phyloP scores from a whole-genome alignment of 768 basidiomycete genomes.

The Hygrophoropsis aurantiaca region DNA sequence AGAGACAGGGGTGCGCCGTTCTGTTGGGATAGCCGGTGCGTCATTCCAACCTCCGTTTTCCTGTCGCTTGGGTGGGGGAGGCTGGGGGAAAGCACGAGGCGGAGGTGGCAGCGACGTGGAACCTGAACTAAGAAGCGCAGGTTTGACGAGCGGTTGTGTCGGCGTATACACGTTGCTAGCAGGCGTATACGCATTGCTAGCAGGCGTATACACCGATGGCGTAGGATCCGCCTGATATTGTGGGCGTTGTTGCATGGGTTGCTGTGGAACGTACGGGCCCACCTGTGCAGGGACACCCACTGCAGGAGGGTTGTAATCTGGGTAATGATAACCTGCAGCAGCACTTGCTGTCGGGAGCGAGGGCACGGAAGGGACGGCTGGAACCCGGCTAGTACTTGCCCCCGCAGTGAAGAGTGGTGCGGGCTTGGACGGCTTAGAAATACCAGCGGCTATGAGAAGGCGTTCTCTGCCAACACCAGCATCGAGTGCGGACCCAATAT shows the following conservation, averaged over 20 bases:
- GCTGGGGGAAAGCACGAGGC: conserved; percentile 41
- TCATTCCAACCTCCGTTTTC: conserved; percentile 93
- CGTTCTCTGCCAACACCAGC: conserved; percentile 46
- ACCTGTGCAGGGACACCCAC: conserved; percentile 16
- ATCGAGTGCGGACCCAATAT: conserved; percentile 58
- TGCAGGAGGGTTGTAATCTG: conserved; percentile 10
- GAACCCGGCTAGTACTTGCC: conserved; percentile 29
- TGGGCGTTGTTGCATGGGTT: conserved; percentile 14
- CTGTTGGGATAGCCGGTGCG: conserved; percentile 54
- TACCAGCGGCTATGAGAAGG: conserved; percentile 40
- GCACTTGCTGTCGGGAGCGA: conserved; percentile 15
- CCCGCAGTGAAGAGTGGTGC: conserved; percentile 29
- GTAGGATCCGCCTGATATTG: conserved; percentile 10
- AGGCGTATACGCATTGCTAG: background rate
- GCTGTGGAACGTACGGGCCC: conserved; percentile 34
- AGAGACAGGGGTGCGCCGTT: conserved; percentile 53
- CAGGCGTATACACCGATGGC: conserved; percentile 1
- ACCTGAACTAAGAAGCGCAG: conserved; percentile 41
- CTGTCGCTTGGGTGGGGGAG: conserved; percentile 59
- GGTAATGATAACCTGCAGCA: conserved; percentile 4
- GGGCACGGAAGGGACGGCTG: conserved; percentile 35
- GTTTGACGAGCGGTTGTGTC: conserved; percentile 34
- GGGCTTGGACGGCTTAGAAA: conserved; percentile 5
- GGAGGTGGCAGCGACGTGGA: conserved; percentile 40
- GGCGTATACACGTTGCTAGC: conserved; percentile 7